These are phyloP conservation scores for Leptosphaerulina australis DNA, from an alignment of 2,329 filamentous ascomycete genomes.

Conservation along the genomic window DNA sequence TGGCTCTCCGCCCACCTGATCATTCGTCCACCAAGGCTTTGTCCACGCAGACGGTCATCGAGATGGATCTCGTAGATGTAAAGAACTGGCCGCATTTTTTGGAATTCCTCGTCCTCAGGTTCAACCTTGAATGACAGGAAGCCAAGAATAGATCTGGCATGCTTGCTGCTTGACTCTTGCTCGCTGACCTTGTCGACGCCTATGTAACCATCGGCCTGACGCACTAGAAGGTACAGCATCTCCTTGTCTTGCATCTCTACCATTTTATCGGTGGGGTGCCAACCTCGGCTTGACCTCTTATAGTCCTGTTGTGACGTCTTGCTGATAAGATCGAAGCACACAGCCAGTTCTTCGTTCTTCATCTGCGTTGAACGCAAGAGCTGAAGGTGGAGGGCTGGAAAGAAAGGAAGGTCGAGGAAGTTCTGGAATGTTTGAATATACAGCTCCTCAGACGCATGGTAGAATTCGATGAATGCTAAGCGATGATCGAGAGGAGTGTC, in stretches of 20 bases:
- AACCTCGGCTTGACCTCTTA: constrained; percentile 65
- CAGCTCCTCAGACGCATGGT: constrained; percentile 2
- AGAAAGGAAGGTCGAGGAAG: not conserved
- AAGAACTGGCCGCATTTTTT: constrained; percentile 61
- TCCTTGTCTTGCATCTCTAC: constrained; percentile 71
- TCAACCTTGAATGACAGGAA: constrained; percentile 60
- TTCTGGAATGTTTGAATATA: constrained; percentile 5
- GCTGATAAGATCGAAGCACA: constrained; percentile 63
- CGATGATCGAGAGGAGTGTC: constrained; percentile 4
- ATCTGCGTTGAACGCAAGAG: constrained; percentile 41
- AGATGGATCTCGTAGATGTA: constrained; percentile 85
- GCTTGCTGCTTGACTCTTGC: not conserved
- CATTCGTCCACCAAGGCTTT: constrained; percentile 65
- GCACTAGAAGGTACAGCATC: constrained; percentile 69
- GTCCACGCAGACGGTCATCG: constrained; percentile 61
- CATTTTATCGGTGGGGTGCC: constrained; percentile 66
- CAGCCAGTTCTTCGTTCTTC: constrained; percentile 50
- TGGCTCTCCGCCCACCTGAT: constrained; percentile 63
- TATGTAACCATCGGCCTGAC: constrained; percentile 12
- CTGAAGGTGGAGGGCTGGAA: constrained; percentile 18
- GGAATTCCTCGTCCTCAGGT: constrained; percentile 63
- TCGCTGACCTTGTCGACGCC: not conserved
- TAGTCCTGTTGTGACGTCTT: constrained; percentile 70
- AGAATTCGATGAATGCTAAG: constrained; percentile 2
- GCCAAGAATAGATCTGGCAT: constrained; percentile 27